A percentile compares a stretch with the other conserved stretches of the same genome.
Conservation (phyloP, 805 yeast genomes). For the Candida tibetensis region DNA sequence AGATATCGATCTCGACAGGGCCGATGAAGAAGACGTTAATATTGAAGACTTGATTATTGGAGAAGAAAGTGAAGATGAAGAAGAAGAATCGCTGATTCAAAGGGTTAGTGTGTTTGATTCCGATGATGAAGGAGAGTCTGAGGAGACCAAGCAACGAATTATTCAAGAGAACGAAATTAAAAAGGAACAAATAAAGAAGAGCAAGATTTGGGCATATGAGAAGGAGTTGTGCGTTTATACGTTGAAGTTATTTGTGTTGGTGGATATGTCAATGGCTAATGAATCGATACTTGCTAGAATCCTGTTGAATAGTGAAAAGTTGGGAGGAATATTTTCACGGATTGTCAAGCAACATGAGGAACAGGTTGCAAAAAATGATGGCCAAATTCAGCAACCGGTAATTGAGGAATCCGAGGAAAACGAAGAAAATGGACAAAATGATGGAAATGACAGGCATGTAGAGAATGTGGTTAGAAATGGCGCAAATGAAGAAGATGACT, state of each 20-base stretch:
- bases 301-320: slow-evolving; percentile 29
- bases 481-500: no score
- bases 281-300: slow-evolving; percentile 28
- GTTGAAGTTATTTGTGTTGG: slow-evolving; percentile 37
- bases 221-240: slow-evolving; percentile 40
- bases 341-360: slow-evolving; percentile 20
- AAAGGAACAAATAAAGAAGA: slow-evolving; percentile 4
- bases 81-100: slow-evolving; percentile 4
- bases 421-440: no score
- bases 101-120: slow-evolving; percentile 7
- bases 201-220: slow-evolving; percentile 34
- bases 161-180: slow-evolving; percentile 1
- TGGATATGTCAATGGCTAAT: slow-evolving; percentile 31
- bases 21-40: slow-evolving; percentile 51
- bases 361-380: background rate
- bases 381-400: background rate
- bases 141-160: slow-evolving; percentile 8
- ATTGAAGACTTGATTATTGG: slow-evolving; percentile 22
- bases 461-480: no score
- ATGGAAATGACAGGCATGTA: no score
- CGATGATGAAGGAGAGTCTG: slow-evolving; percentile 2
- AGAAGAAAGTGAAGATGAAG: slow-evolving; percentile 6
- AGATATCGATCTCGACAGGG: slow-evolving; percentile 46
- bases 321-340: slow-evolving; percentile 32
- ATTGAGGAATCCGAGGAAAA: no score